phyloP scores from a whole-genome alignment of 2,329 filamentous ascomycete genomes.

The Trichoderma guizhouense region DNA sequence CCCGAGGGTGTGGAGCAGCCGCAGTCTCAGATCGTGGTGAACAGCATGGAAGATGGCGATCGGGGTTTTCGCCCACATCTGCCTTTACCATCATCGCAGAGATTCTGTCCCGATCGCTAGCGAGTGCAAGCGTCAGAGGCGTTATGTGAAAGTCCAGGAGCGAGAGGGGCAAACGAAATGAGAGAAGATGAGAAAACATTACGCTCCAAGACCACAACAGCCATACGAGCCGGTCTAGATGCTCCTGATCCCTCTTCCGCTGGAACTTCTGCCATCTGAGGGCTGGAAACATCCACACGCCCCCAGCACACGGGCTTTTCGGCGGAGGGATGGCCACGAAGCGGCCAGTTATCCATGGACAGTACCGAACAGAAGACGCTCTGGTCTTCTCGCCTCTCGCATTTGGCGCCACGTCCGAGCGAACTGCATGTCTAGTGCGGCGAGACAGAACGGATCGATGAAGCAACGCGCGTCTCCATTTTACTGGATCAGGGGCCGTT shows the following conservation, averaged over 20 bases:
- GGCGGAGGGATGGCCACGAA: not conserved
- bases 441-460: not conserved
- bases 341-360: not conserved
- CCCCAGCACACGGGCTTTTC: not conserved
- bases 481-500: not conserved
- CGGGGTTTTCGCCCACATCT: not conserved
- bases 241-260: not conserved
- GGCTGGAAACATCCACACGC: not conserved
- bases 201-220: not conserved
- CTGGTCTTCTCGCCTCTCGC: not conserved
- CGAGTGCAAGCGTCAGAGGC: not conserved
- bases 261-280: not conserved
- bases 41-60: not conserved
- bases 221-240: not conserved
- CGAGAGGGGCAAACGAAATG: not conserved
- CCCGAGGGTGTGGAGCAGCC: slow-evolving; percentile 12
- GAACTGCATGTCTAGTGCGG: not conserved
- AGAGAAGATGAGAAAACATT: not conserved
- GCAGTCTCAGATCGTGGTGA: slow-evolving; percentile 10
- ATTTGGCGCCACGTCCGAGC: not conserved
- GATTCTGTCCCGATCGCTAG: not conserved
- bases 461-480: not conserved
- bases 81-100: not conserved
- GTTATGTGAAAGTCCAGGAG: not conserved
- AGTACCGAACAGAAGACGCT: not conserved